Percentiles rank a stretch among this genome's conserved stretches.
These are phyloP conservation scores for Ceratonia siliqua DNA, from an alignment of 306 rosid species.

Conservation along the genomic window DNA sequence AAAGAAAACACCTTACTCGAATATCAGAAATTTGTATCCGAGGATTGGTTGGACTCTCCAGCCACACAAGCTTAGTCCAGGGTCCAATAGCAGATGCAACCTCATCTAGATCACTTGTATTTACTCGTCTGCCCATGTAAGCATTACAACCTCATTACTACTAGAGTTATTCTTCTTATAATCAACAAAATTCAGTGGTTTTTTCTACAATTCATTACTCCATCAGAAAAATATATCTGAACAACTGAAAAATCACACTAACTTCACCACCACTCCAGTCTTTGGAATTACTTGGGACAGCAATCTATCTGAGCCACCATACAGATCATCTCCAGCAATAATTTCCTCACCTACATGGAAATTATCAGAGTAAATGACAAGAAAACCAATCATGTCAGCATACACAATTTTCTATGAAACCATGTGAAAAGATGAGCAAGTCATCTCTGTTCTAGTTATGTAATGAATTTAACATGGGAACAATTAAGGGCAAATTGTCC, in stretches of 20 bases:
- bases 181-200: constrained; percentile 21
- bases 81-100: constrained; percentile 83
- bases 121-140: constrained; percentile 67
- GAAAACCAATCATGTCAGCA: neutral
- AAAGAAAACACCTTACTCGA: constrained; percentile 57
- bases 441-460: neutral
- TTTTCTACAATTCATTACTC: constrained; percentile 5
- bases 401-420: constrained; percentile 22
- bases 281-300: constrained; percentile 78
- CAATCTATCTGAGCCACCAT: constrained; percentile 88
- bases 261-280: constrained; percentile 84
- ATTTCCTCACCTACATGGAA: constrained; percentile 74
- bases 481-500: too few species aligned
- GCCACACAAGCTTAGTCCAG: constrained; percentile 87
- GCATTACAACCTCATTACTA: constrained; percentile 30
- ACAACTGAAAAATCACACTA: constrained; percentile 43
- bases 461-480: constrained; percentile 13
- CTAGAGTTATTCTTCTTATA: neutral
- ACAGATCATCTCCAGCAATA: constrained; percentile 86
- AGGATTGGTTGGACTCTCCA: constrained; percentile 96
- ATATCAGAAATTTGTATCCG: constrained; percentile 77
- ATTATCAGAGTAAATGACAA: constrained; percentile 28
- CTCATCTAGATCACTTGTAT: constrained; percentile 76
- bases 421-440: neutral
- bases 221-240: neutral